phyloP scores from a whole-genome alignment of 768 basidiomycete genomes.

The Tulasnella sp. region DNA sequence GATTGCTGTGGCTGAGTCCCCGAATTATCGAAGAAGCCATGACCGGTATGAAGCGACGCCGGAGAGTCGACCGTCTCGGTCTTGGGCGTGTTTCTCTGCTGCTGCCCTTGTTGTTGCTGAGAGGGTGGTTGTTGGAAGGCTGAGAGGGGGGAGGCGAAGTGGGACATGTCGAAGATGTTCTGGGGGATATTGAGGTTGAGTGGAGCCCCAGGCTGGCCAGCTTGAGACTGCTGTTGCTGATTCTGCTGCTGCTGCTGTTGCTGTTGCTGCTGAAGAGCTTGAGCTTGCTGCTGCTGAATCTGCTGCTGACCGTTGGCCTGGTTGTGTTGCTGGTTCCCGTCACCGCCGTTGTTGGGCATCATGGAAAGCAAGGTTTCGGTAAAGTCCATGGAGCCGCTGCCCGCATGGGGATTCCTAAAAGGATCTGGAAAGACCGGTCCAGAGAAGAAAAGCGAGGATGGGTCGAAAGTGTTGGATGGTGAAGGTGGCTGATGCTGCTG shows the following conservation, averaged over 20 bases:
- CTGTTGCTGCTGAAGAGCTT: conserved; percentile 29
- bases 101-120: background rate
- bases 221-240: conserved; percentile 34
- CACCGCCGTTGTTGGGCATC: conserved; percentile 53
- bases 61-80: conserved; percentile 23
- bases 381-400: conserved; percentile 25
- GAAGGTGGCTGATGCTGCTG: conserved; percentile 39
- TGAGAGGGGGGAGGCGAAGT: conserved; percentile 41
- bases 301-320: conserved; percentile 24
- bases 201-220: conserved; percentile 35
- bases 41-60: conserved; percentile 34
- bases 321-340: conserved; percentile 33
- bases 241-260: conserved; percentile 23
- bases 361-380: conserved; percentile 27
- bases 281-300: conserved; percentile 30
- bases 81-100: conserved; percentile 19
- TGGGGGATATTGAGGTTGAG: conserved; percentile 44
- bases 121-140: conserved; percentile 33
- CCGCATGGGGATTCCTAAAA: conserved; percentile 49
- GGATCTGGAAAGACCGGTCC: conserved; percentile 50
- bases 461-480: conserved; percentile 35
- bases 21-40: conserved; percentile 34
- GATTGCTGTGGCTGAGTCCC: conserved; percentile 13
- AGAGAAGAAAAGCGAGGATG: conserved; percentile 28
- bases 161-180: conserved; percentile 62